Conservation (phyloP, 2,329 filamentous ascomycete genomes). For the Chalara sp. region DNA sequence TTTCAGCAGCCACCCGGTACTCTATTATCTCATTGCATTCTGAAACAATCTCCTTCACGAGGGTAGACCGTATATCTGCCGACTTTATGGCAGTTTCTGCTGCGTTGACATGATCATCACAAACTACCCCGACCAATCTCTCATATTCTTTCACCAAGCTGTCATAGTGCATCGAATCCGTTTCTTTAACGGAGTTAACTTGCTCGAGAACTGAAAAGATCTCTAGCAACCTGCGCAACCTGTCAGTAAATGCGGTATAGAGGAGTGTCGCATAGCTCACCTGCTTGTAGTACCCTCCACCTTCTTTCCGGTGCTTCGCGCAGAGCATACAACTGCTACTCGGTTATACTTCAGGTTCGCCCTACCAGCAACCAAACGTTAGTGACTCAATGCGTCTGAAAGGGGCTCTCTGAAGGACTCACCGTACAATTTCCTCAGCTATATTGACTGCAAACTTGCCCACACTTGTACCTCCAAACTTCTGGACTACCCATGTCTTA, state of each 20-base stretch:
- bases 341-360: slow-evolving; percentile 59
- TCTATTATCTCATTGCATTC: slow-evolving; percentile 79
- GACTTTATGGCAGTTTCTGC: slow-evolving; percentile 57
- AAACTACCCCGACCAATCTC: slow-evolving; percentile 72
- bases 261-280: slow-evolving; percentile 42
- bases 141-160: slow-evolving; percentile 57
- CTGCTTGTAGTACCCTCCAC: slow-evolving; percentile 91
- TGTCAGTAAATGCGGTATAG: slow-evolving; percentile 1
- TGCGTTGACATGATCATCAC: slow-evolving; percentile 72
- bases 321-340: slow-evolving; percentile 92
- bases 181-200: slow-evolving; percentile 45
- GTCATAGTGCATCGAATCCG: slow-evolving; percentile 44
- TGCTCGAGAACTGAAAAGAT: slow-evolving; percentile 51
- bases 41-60: slow-evolving; percentile 60
- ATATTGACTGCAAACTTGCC: slow-evolving; percentile 85
- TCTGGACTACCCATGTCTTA: slow-evolving; percentile 76
- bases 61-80: slow-evolving; percentile 45
- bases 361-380: slow-evolving; percentile 30
- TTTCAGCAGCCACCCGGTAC: slow-evolving; percentile 57
- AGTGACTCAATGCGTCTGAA: not conserved
- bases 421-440: slow-evolving; percentile 64
- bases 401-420: slow-evolving; percentile 18
- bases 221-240: slow-evolving; percentile 38
- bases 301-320: slow-evolving; percentile 90
- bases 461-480: slow-evolving; percentile 88